phyloP scores from a whole-genome alignment of 2,329 filamentous ascomycete genomes.

The Beauveria australis region DNA sequence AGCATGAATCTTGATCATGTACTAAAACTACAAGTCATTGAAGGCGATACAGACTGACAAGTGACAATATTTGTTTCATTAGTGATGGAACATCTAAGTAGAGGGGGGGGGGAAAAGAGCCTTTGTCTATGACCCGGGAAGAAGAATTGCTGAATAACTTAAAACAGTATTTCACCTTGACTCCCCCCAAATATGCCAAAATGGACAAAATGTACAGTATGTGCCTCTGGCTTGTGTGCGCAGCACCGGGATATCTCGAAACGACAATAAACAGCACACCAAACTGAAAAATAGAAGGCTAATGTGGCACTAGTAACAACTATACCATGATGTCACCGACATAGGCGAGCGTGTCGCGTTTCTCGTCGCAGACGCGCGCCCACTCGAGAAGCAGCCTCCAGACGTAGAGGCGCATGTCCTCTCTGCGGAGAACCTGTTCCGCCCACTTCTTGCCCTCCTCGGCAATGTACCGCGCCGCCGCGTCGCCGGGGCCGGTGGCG shows the following conservation, averaged over 20 bases:
- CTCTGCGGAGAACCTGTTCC: conserved; percentile 49
- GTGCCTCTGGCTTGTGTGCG: background rate
- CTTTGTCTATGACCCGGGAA: too few relatives aligned
- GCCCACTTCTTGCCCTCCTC: conserved; percentile 52
- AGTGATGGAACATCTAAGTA: too few relatives aligned
- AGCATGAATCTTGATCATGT: background rate
- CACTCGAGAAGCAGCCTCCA: conserved; percentile 53
- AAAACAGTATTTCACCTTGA: background rate
- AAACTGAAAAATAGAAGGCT: background rate
- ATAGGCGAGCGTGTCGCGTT: conserved; percentile 34
- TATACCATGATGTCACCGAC: conserved; percentile 30
- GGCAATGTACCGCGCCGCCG: conserved; percentile 52
- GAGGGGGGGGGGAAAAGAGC: too few relatives aligned
- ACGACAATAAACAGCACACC: background rate
- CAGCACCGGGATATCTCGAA: background rate
- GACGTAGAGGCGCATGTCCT: conserved; percentile 61
- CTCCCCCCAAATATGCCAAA: background rate
- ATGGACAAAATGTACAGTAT: background rate
- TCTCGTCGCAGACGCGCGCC: conserved; percentile 40
- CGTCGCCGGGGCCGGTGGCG: conserved; percentile 37
- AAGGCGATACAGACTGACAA: too few relatives aligned
- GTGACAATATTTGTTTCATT: too few relatives aligned
- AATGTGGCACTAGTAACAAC: background rate
- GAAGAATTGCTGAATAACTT: too few relatives aligned
- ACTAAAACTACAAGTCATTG: too few relatives aligned